phyloP scores from a whole-genome alignment of 805 yeast genomes.

The Cyberlindnera saturnus region DNA sequence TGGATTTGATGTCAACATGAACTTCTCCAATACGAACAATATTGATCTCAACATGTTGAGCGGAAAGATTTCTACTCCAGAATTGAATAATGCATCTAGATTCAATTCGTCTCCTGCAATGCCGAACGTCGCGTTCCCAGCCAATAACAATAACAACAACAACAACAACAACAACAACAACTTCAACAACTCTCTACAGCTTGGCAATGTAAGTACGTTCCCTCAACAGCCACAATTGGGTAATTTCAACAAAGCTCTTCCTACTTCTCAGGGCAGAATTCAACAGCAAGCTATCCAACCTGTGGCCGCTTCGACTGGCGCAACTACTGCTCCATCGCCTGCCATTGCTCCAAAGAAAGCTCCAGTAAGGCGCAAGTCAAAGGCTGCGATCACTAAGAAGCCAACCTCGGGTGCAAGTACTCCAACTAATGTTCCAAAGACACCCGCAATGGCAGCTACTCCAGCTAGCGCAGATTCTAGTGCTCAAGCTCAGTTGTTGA shows the following conservation, averaged over 20 bases:
- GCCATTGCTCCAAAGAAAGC: constrained; percentile 13
- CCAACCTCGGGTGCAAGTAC: constrained; percentile 7
- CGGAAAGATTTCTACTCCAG: constrained; percentile 12
- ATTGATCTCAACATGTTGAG: constrained; percentile 11
- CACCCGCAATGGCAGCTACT: constrained; percentile 1
- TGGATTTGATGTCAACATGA: neutral
- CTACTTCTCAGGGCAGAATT: constrained; percentile 4
- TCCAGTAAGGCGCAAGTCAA: constrained; percentile 10
- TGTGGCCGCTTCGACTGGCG: neutral
- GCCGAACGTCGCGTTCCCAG: constrained; percentile 8
- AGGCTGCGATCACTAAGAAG: constrained; percentile 8
- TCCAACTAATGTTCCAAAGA: constrained; percentile 6
- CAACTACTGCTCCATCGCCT: constrained; percentile 1
- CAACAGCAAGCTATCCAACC: constrained; percentile 1
- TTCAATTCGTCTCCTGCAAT: constrained; percentile 13
- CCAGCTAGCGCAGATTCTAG: neutral
- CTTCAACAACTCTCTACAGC: constrained; percentile 13
- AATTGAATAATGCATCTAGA: constrained; percentile 9
- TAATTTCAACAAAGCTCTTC: constrained; percentile 2
- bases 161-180: constrained; percentile 1
- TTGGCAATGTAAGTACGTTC: constrained; percentile 4
- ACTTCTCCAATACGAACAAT: constrained; percentile 5
- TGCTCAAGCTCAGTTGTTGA: constrained; percentile 14
- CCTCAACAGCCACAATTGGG: constrained; percentile 3
- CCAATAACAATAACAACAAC: neutral